phyloP scores from a whole-genome alignment of 768 basidiomycete genomes.

The Boletus sensibilis region DNA sequence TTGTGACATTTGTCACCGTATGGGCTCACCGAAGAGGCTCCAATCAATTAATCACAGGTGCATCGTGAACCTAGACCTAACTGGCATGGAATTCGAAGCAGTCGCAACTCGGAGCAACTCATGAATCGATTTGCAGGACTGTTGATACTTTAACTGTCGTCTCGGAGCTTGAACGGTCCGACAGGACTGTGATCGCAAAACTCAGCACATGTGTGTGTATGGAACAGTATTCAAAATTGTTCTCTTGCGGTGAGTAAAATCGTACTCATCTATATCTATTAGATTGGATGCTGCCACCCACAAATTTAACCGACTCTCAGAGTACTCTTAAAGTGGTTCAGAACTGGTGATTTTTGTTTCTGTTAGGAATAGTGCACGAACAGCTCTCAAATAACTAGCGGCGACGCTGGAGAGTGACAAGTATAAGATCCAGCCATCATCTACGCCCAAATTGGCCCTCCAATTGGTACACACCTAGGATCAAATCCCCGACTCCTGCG shows the following conservation, averaged over 20 bases:
- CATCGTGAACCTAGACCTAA: background rate
- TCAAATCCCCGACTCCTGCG: background rate
- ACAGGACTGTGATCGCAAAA: background rate
- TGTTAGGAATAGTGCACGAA: background rate
- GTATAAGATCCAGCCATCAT: too few relatives aligned
- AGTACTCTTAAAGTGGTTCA: background rate
- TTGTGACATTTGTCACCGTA: background rate
- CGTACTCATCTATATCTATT: background rate
- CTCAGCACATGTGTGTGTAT: background rate
- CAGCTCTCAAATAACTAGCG: background rate
- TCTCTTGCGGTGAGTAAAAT: background rate
- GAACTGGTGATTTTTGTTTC: background rate
- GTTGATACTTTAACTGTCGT: too few relatives aligned
- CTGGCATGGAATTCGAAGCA: background rate
- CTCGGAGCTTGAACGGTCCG: background rate
- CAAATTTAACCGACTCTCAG: background rate
- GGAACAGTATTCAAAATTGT: background rate
- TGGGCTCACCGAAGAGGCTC: background rate
- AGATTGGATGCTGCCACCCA: background rate
- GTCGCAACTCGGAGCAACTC: too few relatives aligned
- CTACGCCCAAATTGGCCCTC: too few relatives aligned
- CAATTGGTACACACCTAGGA: background rate
- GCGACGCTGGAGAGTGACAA: background rate
- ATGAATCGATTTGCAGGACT: too few relatives aligned
- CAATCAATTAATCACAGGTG: background rate